Conservation (phyloP, 1,139 yeast species). For the Kurtzmaniella quercitrusa region DNA sequence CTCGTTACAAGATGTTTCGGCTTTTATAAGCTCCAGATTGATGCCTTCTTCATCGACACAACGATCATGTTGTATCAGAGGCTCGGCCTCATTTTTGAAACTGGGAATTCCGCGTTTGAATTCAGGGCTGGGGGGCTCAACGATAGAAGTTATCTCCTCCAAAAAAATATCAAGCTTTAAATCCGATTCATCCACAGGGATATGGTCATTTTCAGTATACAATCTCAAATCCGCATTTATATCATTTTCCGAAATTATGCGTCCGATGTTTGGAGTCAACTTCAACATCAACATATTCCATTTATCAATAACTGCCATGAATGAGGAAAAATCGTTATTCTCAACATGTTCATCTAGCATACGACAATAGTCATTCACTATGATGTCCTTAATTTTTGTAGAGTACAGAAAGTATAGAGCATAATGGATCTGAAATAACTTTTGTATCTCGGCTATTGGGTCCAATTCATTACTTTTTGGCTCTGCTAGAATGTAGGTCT, state of each 20-base stretch:
- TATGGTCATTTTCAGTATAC: constrained; percentile 19
- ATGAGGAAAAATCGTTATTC: constrained; percentile 30
- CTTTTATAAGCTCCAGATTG: background rate
- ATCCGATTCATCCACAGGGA: constrained; percentile 17
- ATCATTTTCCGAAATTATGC: constrained; percentile 17
- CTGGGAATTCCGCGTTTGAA: constrained; percentile 6
- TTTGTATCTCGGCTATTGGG: constrained; percentile 71
- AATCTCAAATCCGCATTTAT: constrained; percentile 29
- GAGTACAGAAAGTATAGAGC: constrained; percentile 41
- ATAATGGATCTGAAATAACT: constrained; percentile 40
- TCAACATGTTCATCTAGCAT: constrained; percentile 28
- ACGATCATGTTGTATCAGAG: too few relatives aligned
- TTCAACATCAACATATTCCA: constrained; percentile 40
- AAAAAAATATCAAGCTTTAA: constrained; percentile 23
- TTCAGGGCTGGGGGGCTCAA: constrained; percentile 10
- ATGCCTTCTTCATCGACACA: background rate
- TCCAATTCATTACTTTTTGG: constrained; percentile 59
- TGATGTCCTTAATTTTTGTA: constrained; percentile 28
- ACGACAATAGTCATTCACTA: constrained; percentile 33
- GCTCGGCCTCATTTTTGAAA: background rate
- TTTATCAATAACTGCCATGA: constrained; percentile 35
- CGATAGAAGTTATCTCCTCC: constrained; percentile 17
- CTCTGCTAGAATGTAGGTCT: constrained; percentile 37
- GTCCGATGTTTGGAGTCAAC: constrained; percentile 27
- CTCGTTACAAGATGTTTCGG: background rate